Conservation (phyloP, 805 yeast species). For the Candida ipomoeae region DNA sequence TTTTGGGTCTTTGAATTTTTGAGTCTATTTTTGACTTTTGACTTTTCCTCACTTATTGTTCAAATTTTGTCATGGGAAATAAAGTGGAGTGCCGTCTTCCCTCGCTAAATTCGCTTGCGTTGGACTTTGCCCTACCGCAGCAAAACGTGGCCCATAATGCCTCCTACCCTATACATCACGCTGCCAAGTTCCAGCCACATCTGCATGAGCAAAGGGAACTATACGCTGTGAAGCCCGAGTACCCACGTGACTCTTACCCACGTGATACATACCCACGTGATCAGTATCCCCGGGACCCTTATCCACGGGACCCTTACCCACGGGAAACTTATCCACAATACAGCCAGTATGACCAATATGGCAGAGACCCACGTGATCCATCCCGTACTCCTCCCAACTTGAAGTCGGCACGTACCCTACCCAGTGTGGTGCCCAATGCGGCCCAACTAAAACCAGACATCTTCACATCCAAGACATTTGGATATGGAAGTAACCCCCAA, state of each 20-base stretch:
- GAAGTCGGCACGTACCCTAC: constrained; percentile 1
- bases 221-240: too few species aligned
- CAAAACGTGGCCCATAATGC: constrained; percentile 1
- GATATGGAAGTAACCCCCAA: too few species aligned
- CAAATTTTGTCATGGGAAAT: constrained; percentile 6
- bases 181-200: not conserved
- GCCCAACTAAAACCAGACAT: not conserved
- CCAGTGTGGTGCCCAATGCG: not conserved
- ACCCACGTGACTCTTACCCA: too few species aligned
- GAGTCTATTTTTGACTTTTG: too few species aligned
- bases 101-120: constrained; percentile 31
- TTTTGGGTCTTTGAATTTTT: too few species aligned
- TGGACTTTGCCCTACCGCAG: constrained; percentile 28
- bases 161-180: not conserved
- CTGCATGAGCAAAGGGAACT: too few species aligned
- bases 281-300: too few species aligned
- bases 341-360: too few species aligned
- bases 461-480: not conserved
- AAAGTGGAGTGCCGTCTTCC: constrained; percentile 25
- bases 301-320: too few species aligned
- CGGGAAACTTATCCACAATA: too few species aligned
- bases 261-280: too few species aligned
- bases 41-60: too few species aligned
- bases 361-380: not conserved
- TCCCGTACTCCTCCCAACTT: not conserved